A percentile compares a stretch with the other conserved stretches of the same genome.
Conservation (phyloP, 345 rosid species). For the Gossypium thurberi region DNA sequence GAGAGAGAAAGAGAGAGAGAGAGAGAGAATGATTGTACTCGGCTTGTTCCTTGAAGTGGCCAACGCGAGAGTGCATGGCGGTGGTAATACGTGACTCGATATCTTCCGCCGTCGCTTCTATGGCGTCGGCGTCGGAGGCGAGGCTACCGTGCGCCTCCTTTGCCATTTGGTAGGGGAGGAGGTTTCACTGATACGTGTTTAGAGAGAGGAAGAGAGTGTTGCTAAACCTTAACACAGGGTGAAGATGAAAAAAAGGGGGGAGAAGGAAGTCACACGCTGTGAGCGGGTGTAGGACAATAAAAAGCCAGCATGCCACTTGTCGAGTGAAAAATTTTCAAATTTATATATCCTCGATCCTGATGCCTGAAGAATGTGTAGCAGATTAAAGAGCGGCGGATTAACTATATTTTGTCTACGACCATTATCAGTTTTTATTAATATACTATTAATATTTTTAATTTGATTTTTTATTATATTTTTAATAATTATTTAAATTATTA, state of each 20-base stretch:
- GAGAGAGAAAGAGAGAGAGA: background rate
- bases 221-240: background rate
- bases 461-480: too few species aligned
- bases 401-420: too few species aligned
- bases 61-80: conserved; percentile 65
- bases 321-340: too few species aligned
- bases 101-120: conserved; percentile 14
- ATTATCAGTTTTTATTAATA: too few species aligned
- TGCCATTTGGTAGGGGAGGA: conserved; percentile 15
- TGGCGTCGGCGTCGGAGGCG: background rate
- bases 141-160: conserved; percentile 25
- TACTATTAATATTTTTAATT: too few species aligned
- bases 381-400: too few species aligned
- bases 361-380: too few species aligned
- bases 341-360: too few species aligned
- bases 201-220: background rate
- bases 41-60: conserved; percentile 56
- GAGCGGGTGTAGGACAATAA: background rate
- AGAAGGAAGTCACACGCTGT: background rate
- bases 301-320: too few species aligned
- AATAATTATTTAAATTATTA: too few species aligned
- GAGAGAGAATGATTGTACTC: conserved; percentile 35
- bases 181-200: background rate
- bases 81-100: conserved; percentile 47
- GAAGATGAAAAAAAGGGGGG: background rate